Evolutionary conservation across 73 alveolate genomes (phyloP), one percentile per base, ranked within the genome.

Genomic region (Tetrahymena malaccensis): DNA sequence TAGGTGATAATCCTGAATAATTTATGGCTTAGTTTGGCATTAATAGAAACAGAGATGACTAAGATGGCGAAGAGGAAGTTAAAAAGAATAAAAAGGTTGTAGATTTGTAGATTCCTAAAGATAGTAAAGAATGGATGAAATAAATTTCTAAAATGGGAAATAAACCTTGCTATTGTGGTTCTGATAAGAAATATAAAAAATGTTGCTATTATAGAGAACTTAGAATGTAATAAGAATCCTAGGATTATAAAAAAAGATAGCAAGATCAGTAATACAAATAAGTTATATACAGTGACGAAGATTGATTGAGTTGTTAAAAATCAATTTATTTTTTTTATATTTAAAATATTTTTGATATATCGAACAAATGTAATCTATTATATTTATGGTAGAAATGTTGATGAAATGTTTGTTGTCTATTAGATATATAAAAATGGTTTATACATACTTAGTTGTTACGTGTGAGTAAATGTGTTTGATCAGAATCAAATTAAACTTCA

Each of bases 131-230:
- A 35, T 85, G 93, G 97, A 95, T 95, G 93, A 89, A 93, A 19
- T 85, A 95, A 85, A 43, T 95, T 19, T 55, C 85, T n/a, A 95
- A 89, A 31, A 56, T 95, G 44, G 97, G 97, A 12, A 95, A 95
- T 95, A 85, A 85, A 33, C 43, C 85, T 56, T 95, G 97, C 35
- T 95, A 85, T 56, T 95, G 97, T 89, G 85, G 85, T 43, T 95
- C 97, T 33, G 97, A 94, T 31, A 55, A 44, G 40, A 95, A 95
- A 50, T 95, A 85, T 35, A 95, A 95, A 43, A 95, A 95, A 89
- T 95, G 95, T 34, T 93, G 94, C 44, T 89, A 95, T 22, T 93
- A 50, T 37, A 89, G 83, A 34, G 94, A 95, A 55, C 43, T 31
- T 33, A 43, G 97, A 21, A 17, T 43, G 35, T 55, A 89, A 89